Percentiles rank a stretch among this genome's conserved stretches.
Evolutionary conservation across 2,329 filamentous ascomycete species (phyloP).

Genomic region (Colletotrichum lindemuthianum): DNA sequence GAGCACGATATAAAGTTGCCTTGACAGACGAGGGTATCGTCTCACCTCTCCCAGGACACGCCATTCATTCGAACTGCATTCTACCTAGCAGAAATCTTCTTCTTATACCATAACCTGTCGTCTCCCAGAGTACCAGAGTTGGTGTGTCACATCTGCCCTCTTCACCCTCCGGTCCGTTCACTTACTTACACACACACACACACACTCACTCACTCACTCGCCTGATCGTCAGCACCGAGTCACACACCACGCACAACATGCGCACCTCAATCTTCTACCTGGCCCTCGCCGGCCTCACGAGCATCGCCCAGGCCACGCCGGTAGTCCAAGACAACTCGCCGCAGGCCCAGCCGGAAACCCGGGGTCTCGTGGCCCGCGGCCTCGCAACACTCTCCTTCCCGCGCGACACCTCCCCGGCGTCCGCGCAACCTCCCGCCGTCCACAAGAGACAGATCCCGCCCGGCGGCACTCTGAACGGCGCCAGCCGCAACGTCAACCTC

Average conservation of each 20-base stretch:
- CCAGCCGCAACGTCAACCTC: slow-evolving; percentile 22
- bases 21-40: slow-evolving; percentile 10
- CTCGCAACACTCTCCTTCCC: slow-evolving; percentile 2
- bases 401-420: neutral
- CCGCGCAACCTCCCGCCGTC: slow-evolving; percentile 9
- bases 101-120: slow-evolving; percentile 1
- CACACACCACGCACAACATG: slow-evolving; percentile 7
- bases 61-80: slow-evolving; percentile 16
- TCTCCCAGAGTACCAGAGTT: slow-evolving; percentile 6
- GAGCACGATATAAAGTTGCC: slow-evolving; percentile 16
- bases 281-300: slow-evolving; percentile 13
- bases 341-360: neutral
- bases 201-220: neutral
- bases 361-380: slow-evolving; percentile 13
- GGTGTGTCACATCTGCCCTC: neutral
- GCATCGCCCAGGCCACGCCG: slow-evolving; percentile 21
- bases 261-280: slow-evolving; percentile 21
- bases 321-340: neutral
- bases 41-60: slow-evolving; percentile 16
- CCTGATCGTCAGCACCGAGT: neutral
- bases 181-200: neutral
- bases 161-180: neutral
- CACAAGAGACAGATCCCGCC: slow-evolving; percentile 3
- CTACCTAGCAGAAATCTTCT: slow-evolving; percentile 10
- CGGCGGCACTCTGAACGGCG: slow-evolving; percentile 5